phyloP scores from a whole-genome alignment of 2,329 filamentous ascomycete genomes.

The Alternaria solani region DNA sequence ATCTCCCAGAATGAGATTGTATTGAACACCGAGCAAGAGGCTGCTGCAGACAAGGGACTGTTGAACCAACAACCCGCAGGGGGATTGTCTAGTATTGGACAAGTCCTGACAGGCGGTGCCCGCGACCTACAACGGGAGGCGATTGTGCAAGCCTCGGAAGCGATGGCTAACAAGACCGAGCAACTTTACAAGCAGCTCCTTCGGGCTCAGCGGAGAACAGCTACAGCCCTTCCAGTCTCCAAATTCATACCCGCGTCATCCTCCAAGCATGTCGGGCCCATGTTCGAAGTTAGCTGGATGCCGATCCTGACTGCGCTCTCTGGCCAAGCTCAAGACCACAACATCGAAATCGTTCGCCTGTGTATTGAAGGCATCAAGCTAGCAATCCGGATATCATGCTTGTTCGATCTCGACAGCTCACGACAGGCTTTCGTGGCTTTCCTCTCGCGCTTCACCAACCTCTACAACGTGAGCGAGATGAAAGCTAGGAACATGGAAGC shows the following conservation, averaged over 20 bases:
- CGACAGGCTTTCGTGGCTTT: constrained; percentile 94
- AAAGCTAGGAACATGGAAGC: constrained; percentile 96
- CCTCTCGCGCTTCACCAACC: constrained; percentile 89
- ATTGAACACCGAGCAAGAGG: constrained; percentile 87
- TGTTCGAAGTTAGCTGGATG: constrained; percentile 99
- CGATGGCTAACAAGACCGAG: constrained; percentile 82
- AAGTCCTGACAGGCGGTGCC: constrained; percentile 90
- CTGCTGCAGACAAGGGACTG: constrained; percentile 79
- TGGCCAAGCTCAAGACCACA: constrained; percentile 92
- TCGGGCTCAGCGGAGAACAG: constrained; percentile 84
- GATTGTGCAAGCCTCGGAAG: constrained; percentile 92
- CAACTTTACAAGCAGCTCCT: constrained; percentile 95
- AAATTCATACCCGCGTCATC: constrained; percentile 92
- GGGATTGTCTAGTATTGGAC: constrained; percentile 82
- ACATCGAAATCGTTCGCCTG: constrained; percentile 87
- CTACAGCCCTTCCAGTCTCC: constrained; percentile 70
- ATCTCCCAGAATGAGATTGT: constrained; percentile 93
- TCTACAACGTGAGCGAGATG: constrained; percentile 96
- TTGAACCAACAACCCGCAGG: constrained; percentile 62
- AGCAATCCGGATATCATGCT: constrained; percentile 88
- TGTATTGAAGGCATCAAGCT: constrained; percentile 97
- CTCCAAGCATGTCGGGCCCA: constrained; percentile 92
- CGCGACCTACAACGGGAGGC: constrained; percentile 91
- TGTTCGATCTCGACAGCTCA: constrained; percentile 93
- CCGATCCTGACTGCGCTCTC: constrained; percentile 95